Percentiles rank a stretch among this genome's conserved stretches.
Evolutionary conservation across 129 eudicot genomes (phyloP).

Genomic region (Helianthus tuberosus): DNA sequence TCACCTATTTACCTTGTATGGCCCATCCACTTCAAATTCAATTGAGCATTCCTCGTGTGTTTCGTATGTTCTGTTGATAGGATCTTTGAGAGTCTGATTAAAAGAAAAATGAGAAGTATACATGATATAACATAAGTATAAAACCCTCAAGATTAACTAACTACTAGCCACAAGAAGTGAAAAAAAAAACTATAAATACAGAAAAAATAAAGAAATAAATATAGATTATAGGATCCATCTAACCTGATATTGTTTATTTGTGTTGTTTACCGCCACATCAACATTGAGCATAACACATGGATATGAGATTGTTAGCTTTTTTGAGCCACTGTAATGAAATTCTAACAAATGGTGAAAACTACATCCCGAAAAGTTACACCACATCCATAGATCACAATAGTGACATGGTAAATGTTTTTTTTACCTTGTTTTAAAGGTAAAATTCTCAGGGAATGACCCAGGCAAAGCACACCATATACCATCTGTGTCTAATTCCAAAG

Average conservation of each 20-base stretch:
- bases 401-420: background rate
- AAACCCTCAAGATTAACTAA: background rate
- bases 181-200: conserved; percentile 1
- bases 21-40: conserved; percentile 99
- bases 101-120: conserved; percentile 9
- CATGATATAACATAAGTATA: background rate
- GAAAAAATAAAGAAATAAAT: conserved; percentile 2
- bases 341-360: conserved; percentile 18
- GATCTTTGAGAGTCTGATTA: conserved; percentile 84
- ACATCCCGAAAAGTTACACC: background rate
- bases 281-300: conserved; percentile 99
- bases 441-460: conserved; percentile 97
- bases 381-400: background rate
- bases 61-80: conserved; percentile 69
- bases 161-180: conserved; percentile 8
- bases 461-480: conserved; percentile 98
- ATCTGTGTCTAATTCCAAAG: conserved; percentile 97
- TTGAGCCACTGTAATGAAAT: conserved; percentile 55
- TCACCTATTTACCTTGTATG: conserved; percentile 74
- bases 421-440: conserved; percentile 84
- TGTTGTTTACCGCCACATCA: conserved; percentile 94
- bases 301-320: conserved; percentile 94
- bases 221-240: conserved; percentile 11
- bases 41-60: conserved; percentile 98
- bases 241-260: conserved; percentile 99